Evolutionary conservation across 352 stramenopile genomes (phyloP).

Genomic region (Pelagophyceae sp.): DNA sequence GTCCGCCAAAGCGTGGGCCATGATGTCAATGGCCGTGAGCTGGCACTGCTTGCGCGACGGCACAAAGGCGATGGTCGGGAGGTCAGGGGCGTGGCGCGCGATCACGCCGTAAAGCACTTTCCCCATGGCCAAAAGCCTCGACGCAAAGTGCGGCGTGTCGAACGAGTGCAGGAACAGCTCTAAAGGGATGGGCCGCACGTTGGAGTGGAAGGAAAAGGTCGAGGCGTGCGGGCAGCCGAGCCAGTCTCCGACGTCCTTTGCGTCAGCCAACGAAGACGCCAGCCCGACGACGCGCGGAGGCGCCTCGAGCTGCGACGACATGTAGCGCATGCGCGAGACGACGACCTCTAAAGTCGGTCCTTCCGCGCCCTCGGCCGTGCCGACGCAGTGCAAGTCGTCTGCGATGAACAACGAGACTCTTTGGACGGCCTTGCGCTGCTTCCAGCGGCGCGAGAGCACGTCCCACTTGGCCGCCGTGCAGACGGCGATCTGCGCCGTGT

Average conservation of each 20-base stretch:
- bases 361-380: conserved; percentile 44
- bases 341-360: conserved; percentile 91
- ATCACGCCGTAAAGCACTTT: conserved; percentile 95
- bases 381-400: conserved; percentile 95
- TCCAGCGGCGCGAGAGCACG: conserved; percentile 87
- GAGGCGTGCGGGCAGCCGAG: conserved; percentile 74
- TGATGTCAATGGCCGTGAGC: conserved; percentile 95
- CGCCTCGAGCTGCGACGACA: conserved; percentile 63
- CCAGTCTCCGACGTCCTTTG: conserved; percentile 93
- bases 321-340: conserved; percentile 93
- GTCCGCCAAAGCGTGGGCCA: conserved; percentile 84
- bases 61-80: conserved; percentile 90
- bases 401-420: conserved; percentile 83
- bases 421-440: conserved; percentile 90
- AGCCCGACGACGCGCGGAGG: conserved; percentile 79
- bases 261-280: conserved; percentile 92
- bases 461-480: conserved; percentile 88
- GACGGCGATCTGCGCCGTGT: conserved; percentile 79
- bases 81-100: conserved; percentile 64
- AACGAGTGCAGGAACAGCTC: conserved; percentile 96
- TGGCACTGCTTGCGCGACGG: conserved; percentile 94
- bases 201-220: conserved; percentile 92
- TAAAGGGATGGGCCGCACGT: conserved; percentile 82
- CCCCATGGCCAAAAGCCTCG: conserved; percentile 92
- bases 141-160: conserved; percentile 91